Conservation (phyloP, 2,329 filamentous ascomycete genomes). For the Xylariaceae sp. region DNA sequence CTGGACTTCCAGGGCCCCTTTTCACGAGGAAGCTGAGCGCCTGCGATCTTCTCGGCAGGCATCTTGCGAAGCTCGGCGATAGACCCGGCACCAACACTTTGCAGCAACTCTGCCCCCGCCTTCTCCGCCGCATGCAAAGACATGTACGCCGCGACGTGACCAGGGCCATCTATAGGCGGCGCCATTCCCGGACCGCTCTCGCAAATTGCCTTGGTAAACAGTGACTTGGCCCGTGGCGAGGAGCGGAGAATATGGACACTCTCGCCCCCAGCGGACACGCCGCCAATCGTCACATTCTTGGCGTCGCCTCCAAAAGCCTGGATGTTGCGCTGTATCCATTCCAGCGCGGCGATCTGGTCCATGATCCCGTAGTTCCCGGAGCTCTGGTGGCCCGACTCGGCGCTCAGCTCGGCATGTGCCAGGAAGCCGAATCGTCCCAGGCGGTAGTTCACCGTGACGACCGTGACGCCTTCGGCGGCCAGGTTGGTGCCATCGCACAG, state of each 20-base stretch:
- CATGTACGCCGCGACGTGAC: too few relatives aligned
- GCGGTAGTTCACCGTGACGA: constrained; percentile 3
- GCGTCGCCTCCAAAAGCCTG: background rate
- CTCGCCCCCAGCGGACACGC: background rate
- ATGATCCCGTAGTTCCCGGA: constrained; percentile 2
- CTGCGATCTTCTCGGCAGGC: too few relatives aligned
- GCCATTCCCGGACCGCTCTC: constrained; percentile 1
- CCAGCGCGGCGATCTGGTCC: constrained; percentile 1
- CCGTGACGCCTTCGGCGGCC: background rate
- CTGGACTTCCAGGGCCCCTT: too few relatives aligned
- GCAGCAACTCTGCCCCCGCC: too few relatives aligned
- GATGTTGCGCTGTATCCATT: constrained; percentile 1
- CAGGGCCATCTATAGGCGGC: too few relatives aligned
- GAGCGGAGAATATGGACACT: background rate
- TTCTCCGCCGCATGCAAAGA: background rate
- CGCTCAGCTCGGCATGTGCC: constrained; percentile 1
- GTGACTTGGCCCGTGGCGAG: background rate
- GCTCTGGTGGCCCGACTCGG: background rate
- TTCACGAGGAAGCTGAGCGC: too few relatives aligned
- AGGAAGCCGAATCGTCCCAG: constrained; percentile 2
- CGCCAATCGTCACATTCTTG: background rate
- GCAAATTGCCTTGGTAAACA: background rate
- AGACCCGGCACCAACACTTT: too few relatives aligned
- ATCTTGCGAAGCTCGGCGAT: too few relatives aligned
- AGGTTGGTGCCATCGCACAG: background rate